Evolutionary conservation across 2,329 filamentous ascomycete genomes (phyloP), one percentile per base, ranked within the genome.

Genomic region (Colletotrichum euphorbiae): DNA sequence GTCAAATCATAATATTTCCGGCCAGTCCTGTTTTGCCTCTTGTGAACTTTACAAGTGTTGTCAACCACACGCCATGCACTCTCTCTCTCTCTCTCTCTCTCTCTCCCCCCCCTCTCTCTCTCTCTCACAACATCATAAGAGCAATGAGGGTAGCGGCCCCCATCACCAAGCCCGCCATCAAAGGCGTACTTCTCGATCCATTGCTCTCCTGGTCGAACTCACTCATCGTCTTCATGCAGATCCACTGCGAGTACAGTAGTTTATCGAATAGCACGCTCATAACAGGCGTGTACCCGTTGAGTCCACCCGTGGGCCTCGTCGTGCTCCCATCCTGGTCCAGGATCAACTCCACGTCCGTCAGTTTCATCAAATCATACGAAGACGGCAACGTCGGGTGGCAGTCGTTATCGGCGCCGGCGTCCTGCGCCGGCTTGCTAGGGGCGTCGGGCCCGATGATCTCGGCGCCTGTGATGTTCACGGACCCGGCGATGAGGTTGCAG

Each of bases 141-240:
- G 54, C 54, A 1, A 69, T 21, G 13, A 69, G 11, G 48, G 61
- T 60, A 7, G 61, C 40, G 5, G 43, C 19, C 6, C 11, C 46
- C 24, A 59, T 38, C 6, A 66, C 33, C 31, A 66, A 24, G 3
- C 66, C 55, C 15, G 61, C 48, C 17, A 45, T 21, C 2, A 21
- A 9, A 6, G 61, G 61, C 42, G 42, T 36, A 13, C 42, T 58
- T 42, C 24, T 54, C 21, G 66, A 15, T 0, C 40, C 54, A 13
- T 61, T 17, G 66, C 40, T 69, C 55, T 59, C 24, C 6, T 19
- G 33, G 2, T 69, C 62, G 24, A 65, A 60, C n/a, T 66, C 66
- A n/a, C 54, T 66, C 66, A 69, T 66, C 5, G 66, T 69, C 62
- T 69, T 69, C 66, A 65, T 69, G 61, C 66, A 69, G 46, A 69